A percentile compares a stretch with the other conserved stretches of the same genome.
phyloP scores from a whole-genome alignment of 805 yeast genomes.

The Metschnikowia shivogae region DNA sequence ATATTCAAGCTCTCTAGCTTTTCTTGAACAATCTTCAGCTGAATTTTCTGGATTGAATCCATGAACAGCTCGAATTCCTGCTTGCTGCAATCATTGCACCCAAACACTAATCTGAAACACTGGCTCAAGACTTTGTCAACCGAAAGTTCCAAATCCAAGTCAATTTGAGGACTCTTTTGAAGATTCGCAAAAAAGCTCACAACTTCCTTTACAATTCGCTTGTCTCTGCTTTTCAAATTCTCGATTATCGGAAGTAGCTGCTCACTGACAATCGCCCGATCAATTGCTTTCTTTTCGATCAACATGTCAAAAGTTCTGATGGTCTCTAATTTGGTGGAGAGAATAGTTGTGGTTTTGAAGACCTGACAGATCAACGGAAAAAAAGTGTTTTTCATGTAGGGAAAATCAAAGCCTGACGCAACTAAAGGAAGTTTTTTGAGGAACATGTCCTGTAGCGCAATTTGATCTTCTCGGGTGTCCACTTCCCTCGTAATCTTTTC shows the following conservation, averaged over 20 bases:
- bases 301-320: conserved; percentile 56
- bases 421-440: conserved; percentile 41
- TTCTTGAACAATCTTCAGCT: conserved; percentile 5
- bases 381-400: conserved; percentile 68
- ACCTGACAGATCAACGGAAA: conserved; percentile 68
- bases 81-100: conserved; percentile 36
- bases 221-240: conserved; percentile 72
- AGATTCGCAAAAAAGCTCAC: conserved; percentile 49
- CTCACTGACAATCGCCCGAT: conserved; percentile 67
- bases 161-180: conserved; percentile 35
- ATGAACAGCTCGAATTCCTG: conserved; percentile 31
- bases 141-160: conserved; percentile 13
- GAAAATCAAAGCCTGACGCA: conserved; percentile 53
- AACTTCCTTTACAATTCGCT: conserved; percentile 53
- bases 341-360: conserved; percentile 79
- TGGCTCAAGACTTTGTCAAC: conserved; percentile 15
- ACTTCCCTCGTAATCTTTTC: conserved; percentile 19
- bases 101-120: conserved; percentile 29
- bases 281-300: conserved; percentile 58
- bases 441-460: conserved; percentile 49
- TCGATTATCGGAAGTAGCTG: conserved; percentile 76
- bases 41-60: conserved; percentile 9
- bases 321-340: conserved; percentile 71
- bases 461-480: conserved; percentile 28
- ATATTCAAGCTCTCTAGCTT: conserved; percentile 8